Evolutionary conservation across 2,329 filamentous ascomycete species (phyloP).

Genomic region (Ophiostoma sp.): DNA sequence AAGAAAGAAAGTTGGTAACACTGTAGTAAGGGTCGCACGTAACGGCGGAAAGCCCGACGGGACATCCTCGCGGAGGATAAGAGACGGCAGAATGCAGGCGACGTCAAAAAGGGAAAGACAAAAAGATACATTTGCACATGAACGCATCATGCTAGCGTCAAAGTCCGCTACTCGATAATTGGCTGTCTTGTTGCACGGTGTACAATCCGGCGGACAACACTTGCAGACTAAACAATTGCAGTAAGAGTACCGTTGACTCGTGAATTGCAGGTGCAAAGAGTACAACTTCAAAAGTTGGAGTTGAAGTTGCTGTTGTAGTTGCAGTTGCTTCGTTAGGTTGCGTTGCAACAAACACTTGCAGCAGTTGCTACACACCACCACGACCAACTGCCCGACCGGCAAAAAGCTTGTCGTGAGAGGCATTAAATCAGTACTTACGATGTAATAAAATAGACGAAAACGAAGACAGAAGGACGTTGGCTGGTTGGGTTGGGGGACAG

Average conservation of each 20-base stretch:
- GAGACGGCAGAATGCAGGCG: not conserved
- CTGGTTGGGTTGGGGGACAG: not conserved
- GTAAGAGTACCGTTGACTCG: not conserved
- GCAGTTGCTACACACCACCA: not conserved
- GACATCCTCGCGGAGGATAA: too few relatives aligned
- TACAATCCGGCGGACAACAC: not conserved
- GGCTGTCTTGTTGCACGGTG: not conserved
- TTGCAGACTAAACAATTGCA: not conserved
- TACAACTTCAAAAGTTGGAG: not conserved
- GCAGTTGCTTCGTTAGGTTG: not conserved
- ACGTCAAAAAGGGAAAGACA: not conserved
- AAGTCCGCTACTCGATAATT: not conserved
- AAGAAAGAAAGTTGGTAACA: not conserved
- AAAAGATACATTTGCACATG: not conserved
- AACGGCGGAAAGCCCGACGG: not conserved
- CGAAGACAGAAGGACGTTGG: not conserved
- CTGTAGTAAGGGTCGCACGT: not conserved
- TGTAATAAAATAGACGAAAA: not conserved
- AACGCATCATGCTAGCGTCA: not conserved
- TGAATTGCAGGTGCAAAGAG: not conserved
- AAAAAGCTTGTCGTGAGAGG: conserved; percentile 9
- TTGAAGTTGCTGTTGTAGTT: not conserved
- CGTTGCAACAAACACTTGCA: not conserved
- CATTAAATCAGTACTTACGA: too few relatives aligned
- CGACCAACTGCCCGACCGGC: not conserved